These are phyloP conservation scores for Calonectria crousiana DNA, from an alignment of 2,329 filamentous ascomycete genomes.

Conservation along the genomic window DNA sequence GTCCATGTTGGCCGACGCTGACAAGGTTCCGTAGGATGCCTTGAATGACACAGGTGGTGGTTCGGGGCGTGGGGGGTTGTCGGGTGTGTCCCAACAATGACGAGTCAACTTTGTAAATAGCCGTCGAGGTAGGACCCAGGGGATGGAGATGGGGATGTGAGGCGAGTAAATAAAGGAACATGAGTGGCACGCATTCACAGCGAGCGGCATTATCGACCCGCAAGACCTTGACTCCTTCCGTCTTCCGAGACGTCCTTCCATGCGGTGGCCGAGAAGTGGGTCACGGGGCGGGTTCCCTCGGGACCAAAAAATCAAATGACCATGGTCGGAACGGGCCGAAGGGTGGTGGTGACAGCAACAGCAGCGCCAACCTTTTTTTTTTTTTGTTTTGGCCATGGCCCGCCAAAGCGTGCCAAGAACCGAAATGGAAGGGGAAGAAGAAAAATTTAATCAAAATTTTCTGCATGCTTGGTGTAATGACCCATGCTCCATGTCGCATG, in stretches of 20 bases:
- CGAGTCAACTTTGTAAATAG: slow-evolving; percentile 9
- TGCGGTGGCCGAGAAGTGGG: slow-evolving; percentile 35
- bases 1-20: not conserved
- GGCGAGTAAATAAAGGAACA: slow-evolving; percentile 12
- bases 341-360: not conserved
- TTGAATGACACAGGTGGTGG: not conserved
- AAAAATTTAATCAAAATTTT: not conserved
- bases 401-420: not conserved
- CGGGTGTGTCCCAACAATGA: not conserved
- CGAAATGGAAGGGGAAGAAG: not conserved
- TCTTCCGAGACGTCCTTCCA: slow-evolving; percentile 30
- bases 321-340: slow-evolving; percentile 26
- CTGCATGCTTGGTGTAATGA: slow-evolving; percentile 5
- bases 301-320: slow-evolving; percentile 11
- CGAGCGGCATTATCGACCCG: not conserved
- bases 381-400: not conserved
- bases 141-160: not conserved
- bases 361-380: too few relatives aligned
- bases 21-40: slow-evolving; percentile 3
- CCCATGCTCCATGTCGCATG: slow-evolving; percentile 15
- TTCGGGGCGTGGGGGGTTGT: slow-evolving; percentile 17
- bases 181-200: not conserved
- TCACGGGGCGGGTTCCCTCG: slow-evolving; percentile 17
- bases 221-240: not conserved
- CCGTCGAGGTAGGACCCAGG: slow-evolving; percentile 5